Evolutionary conservation across 306 rosid species (phyloP), one percentile per base, ranked within the genome.

Genomic region (Canavalia gladiata): DNA sequence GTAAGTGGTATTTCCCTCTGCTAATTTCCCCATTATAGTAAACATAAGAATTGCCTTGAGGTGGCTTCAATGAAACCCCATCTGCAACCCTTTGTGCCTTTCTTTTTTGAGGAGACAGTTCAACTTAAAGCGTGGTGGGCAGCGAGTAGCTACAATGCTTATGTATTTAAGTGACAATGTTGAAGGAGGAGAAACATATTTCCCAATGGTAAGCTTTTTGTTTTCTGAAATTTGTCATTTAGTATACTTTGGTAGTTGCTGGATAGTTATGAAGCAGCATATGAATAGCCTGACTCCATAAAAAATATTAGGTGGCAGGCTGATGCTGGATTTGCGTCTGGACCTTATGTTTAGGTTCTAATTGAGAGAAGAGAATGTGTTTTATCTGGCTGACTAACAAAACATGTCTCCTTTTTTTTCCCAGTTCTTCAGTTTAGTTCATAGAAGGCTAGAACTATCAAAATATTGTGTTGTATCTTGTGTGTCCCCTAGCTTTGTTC

Each of bases 101-200:
- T 65, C 65, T 45, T 64, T 81, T 51, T 60, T 60, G 3, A 59
- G 3, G 79, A 33, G 80, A 49, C 89, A 95, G 99, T 95, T 85
- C 86, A 95, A 95, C 92, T 84, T 95, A 94, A 95, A 93, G 91
- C 97, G 93, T 51, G 99, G 99, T 56, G 99, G 99, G 78, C 99
- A 95, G 93, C 92, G 99, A 75, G 29, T 95, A 84, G 99, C 99
- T 55, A 95, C 99, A 39, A 67, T 95, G 89, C 94, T 95, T 39
- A 91, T 95, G 93, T 95, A 95, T 86, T 85, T 95, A 81, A 92
- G 96, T 83, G 99, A 88, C 82, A 91, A 87, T 70, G 90, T 95
- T 79, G 98, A 91, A 82, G 99, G 99, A 63, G 99, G 99, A 82
- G 99, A 95, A 92, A 95, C 99, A 50, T 83, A 89, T 87, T 93